phyloP scores from a whole-genome alignment of 768 basidiomycete species.

The Tulasnella sp. region DNA sequence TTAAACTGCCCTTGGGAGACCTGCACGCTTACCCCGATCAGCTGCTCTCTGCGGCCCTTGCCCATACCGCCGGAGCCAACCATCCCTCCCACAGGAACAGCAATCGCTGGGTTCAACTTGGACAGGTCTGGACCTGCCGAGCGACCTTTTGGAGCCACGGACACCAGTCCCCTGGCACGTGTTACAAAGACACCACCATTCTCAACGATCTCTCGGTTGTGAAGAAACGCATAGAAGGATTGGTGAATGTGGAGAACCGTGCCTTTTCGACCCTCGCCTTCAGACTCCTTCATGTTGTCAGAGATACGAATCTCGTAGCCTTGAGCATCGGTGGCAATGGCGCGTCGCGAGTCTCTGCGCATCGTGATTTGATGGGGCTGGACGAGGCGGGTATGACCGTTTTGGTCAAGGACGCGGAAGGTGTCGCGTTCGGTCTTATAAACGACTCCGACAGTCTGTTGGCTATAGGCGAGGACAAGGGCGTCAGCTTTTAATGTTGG shows the following conservation, averaged over 20 bases:
- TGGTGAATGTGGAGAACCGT: constrained; percentile 89
- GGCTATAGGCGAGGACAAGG: constrained; percentile 35
- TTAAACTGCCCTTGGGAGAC: constrained; percentile 85
- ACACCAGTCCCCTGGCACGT: constrained; percentile 68
- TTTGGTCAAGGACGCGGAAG: constrained; percentile 93
- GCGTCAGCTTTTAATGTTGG: not conserved
- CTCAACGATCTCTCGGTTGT: constrained; percentile 82
- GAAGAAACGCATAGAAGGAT: constrained; percentile 86
- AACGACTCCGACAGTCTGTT: constrained; percentile 91
- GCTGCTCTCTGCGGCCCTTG: constrained; percentile 59
- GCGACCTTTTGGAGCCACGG: constrained; percentile 74
- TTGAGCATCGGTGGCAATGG: constrained; percentile 83
- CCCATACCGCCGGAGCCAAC: constrained; percentile 68
- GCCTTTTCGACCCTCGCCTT: constrained; percentile 80
- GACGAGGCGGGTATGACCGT: constrained; percentile 77
- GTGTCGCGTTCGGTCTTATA: constrained; percentile 94
- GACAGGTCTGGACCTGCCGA: constrained; percentile 58
- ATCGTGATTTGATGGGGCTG: constrained; percentile 92
- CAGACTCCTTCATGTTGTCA: constrained; percentile 88
- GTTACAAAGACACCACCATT: constrained; percentile 94
- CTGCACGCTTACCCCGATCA: constrained; percentile 68
- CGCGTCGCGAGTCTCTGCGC: constrained; percentile 67
- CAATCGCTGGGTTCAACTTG: constrained; percentile 80
- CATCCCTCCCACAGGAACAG: constrained; percentile 58
- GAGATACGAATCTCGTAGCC: constrained; percentile 77